Conservation (phyloP, 495 filamentous ascomycete genomes). For the Neurospora sp. region DNA sequence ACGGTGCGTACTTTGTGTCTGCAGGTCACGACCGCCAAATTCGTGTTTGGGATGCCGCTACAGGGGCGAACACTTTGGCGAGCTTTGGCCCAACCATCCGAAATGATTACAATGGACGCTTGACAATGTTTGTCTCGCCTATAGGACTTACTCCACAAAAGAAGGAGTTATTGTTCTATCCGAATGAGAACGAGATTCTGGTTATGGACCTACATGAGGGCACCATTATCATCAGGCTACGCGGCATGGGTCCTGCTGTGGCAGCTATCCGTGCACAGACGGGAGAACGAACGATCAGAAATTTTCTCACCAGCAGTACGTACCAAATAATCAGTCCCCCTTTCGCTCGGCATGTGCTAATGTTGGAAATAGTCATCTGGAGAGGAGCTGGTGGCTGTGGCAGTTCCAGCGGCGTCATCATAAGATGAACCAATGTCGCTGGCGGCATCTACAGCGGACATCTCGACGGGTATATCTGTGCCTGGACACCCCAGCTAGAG, state of each 20-base stretch:
- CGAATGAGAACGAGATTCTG: constrained; percentile 69
- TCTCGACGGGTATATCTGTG: constrained; percentile 47
- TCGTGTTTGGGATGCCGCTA: constrained; percentile 70
- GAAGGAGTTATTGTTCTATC: constrained; percentile 25
- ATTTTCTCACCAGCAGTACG: constrained; percentile 46
- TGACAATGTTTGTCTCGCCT: constrained; percentile 53
- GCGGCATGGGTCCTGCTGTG: constrained; percentile 44
- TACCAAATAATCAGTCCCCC: not conserved
- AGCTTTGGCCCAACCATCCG: constrained; percentile 70
- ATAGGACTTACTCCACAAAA: constrained; percentile 43
- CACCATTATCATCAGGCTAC: constrained; percentile 56
- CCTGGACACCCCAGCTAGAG: constrained; percentile 44
- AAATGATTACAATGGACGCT: constrained; percentile 40
- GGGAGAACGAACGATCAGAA: constrained; percentile 36
- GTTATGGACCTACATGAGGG: constrained; percentile 68
- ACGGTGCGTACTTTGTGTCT: constrained; percentile 59
- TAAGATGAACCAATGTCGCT: constrained; percentile 33
- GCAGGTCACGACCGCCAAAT: constrained; percentile 73
- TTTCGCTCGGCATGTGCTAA: not conserved
- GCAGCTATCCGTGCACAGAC: constrained; percentile 28
- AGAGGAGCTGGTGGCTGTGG: constrained; percentile 41
- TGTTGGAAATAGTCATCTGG: constrained; percentile 46
- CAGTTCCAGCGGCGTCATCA: constrained; percentile 27
- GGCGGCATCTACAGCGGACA: constrained; percentile 47
- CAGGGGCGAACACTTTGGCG: constrained; percentile 71